A percentile compares a stretch with the other conserved stretches of the same genome.
These are phyloP conservation scores for Penicillium carneum DNA, from an alignment of 2,329 filamentous ascomycete species.

Conservation along the genomic window DNA sequence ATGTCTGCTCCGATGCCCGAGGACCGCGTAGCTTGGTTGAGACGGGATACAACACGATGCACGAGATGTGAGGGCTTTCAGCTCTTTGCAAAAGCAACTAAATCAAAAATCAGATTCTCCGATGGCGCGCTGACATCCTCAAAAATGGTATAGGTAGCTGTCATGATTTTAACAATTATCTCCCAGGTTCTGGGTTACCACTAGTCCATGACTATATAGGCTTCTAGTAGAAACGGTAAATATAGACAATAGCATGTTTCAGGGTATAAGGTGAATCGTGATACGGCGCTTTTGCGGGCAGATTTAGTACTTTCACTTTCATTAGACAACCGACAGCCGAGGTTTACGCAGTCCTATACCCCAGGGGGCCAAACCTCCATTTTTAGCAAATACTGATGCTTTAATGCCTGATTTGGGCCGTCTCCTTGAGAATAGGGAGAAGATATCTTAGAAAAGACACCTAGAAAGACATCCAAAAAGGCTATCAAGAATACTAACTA, in stretches of 20 bases:
- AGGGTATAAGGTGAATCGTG: neutral
- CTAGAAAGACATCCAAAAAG: no score
- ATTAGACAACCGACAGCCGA: slow-evolving; percentile 34
- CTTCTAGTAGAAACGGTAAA: neutral
- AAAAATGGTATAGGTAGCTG: neutral
- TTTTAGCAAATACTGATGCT: no score
- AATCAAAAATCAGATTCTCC: neutral
- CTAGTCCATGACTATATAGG: neutral
- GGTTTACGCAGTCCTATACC: slow-evolving; percentile 11
- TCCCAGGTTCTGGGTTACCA: no score
- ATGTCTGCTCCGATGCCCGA: slow-evolving; percentile 73
- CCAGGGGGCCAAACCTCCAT: no score
- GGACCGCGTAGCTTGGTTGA: slow-evolving; percentile 65
- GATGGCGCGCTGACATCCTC: neutral
- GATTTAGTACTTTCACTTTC: neutral
- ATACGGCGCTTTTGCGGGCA: slow-evolving; percentile 15
- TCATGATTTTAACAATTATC: neutral
- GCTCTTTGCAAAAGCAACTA: neutral
- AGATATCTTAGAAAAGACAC: no score
- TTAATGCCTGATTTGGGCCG: no score
- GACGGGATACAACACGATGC: slow-evolving; percentile 65
- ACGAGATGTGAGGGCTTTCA: slow-evolving; percentile 45
- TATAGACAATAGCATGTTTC: neutral
- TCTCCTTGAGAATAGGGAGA: no score
- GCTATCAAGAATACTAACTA: no score